Evolutionary conservation across 257 asterid genomes (phyloP).

Genomic region (Schizonepeta tenuifolia): DNA sequence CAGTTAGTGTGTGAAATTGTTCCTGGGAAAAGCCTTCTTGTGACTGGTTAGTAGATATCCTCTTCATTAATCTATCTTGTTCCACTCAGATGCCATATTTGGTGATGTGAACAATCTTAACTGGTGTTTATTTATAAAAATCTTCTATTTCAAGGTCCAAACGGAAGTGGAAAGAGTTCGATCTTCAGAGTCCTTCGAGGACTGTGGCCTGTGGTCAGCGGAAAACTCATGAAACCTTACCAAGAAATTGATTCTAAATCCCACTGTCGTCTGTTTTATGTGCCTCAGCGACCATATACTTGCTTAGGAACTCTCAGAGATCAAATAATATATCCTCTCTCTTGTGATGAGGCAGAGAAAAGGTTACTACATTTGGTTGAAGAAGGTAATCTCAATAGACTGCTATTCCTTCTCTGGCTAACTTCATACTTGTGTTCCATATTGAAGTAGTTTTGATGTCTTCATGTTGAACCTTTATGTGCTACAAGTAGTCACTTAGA

Average conservation of each 20-base stretch:
- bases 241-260: constrained; percentile 55
- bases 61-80: constrained; percentile 6
- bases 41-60: constrained; percentile 78
- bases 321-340: constrained; percentile 95
- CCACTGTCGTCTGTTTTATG: constrained; percentile 72
- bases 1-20: constrained; percentile 75
- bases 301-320: constrained; percentile 99
- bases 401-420: constrained; percentile 21
- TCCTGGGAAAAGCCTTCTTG: constrained; percentile 90
- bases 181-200: constrained; percentile 95
- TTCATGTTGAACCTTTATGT: constrained; percentile 14
- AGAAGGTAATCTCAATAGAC: constrained; percentile 52
- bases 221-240: constrained; percentile 70
- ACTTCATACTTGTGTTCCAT: background rate
- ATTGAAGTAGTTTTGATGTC: background rate
- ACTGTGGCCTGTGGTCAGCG: constrained; percentile 94
- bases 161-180: constrained; percentile 99
- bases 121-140: background rate
- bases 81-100: constrained; percentile 16
- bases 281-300: constrained; percentile 95
- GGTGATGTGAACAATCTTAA: background rate
- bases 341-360: constrained; percentile 79
- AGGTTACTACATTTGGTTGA: constrained; percentile 43
- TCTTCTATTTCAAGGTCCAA: constrained; percentile 72
- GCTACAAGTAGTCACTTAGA: constrained; percentile 3